phyloP scores from a whole-genome alignment of 2,329 filamentous ascomycete species.

The Ceratocystis variospora region DNA sequence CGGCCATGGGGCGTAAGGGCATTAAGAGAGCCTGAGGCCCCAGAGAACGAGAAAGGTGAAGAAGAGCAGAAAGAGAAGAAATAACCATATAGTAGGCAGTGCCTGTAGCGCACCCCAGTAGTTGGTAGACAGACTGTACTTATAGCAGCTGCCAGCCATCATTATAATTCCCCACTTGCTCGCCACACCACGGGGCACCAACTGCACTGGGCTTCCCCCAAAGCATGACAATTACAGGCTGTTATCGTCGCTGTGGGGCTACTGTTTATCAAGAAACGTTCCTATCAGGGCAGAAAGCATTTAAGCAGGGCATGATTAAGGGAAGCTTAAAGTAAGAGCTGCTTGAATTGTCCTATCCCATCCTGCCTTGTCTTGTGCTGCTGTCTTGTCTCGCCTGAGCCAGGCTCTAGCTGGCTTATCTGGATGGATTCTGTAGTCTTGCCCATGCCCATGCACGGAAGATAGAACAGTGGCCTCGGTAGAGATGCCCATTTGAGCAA shows the following conservation, averaged over 20 bases:
- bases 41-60: no score
- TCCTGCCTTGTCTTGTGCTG: not conserved
- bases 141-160: no score
- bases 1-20: no score
- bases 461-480: not conserved
- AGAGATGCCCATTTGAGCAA: not conserved
- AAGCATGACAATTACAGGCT: not conserved
- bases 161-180: no score
- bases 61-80: no score
- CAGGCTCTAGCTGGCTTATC: not conserved
- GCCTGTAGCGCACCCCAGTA: no score
- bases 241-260: not conserved
- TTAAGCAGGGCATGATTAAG: not conserved
- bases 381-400: not conserved
- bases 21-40: no score
- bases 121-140: no score
- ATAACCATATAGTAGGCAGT: no score
- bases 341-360: not conserved
- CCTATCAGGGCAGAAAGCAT: not conserved
- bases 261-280: not conserved
- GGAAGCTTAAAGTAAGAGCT: not conserved
- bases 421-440: not conserved
- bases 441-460: not conserved
- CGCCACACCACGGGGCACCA: not conserved
- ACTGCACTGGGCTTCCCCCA: not conserved